phyloP scores from a whole-genome alignment of 352 stramenopile genomes.

The Phytophthora foliorum region DNA sequence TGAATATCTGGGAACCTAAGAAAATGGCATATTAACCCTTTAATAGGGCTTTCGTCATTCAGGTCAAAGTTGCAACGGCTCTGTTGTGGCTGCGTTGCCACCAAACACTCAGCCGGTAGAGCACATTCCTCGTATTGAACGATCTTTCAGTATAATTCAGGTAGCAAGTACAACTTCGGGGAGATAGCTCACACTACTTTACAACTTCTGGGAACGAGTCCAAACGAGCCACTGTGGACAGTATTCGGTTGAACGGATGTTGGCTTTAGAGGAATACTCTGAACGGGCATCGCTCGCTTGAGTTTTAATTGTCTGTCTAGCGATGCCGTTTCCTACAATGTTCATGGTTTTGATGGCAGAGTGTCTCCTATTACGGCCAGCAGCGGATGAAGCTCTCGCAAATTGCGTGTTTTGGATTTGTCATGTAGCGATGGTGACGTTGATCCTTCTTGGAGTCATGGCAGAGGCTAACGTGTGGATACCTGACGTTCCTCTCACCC shows the following conservation, averaged over 20 bases:
- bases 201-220: constrained; percentile 38
- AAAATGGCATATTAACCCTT: too few relatives aligned
- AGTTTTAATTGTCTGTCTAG: constrained; percentile 27
- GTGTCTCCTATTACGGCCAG: constrained; percentile 15
- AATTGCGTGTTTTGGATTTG: constrained; percentile 49
- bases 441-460: constrained; percentile 14
- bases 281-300: constrained; percentile 27
- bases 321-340: constrained; percentile 34
- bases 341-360: constrained; percentile 22
- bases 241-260: constrained; percentile 49
- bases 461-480: constrained; percentile 37
- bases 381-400: constrained; percentile 11
- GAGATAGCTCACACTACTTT: constrained; percentile 18
- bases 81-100: too few relatives aligned
- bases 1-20: too few relatives aligned
- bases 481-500: constrained; percentile 27
- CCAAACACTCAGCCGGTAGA: too few relatives aligned
- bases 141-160: constrained; percentile 10
- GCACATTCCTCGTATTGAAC: constrained; percentile 15
- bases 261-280: constrained; percentile 42
- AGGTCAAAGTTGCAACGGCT: too few relatives aligned
- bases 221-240: constrained; percentile 46
- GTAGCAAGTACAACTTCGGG: constrained; percentile 1
- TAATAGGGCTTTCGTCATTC: too few relatives aligned
- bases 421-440: constrained; percentile 12